Evolutionary conservation across 2,329 filamentous ascomycete genomes (phyloP).

Genomic region (Alternaria hordeiaustralica): DNA sequence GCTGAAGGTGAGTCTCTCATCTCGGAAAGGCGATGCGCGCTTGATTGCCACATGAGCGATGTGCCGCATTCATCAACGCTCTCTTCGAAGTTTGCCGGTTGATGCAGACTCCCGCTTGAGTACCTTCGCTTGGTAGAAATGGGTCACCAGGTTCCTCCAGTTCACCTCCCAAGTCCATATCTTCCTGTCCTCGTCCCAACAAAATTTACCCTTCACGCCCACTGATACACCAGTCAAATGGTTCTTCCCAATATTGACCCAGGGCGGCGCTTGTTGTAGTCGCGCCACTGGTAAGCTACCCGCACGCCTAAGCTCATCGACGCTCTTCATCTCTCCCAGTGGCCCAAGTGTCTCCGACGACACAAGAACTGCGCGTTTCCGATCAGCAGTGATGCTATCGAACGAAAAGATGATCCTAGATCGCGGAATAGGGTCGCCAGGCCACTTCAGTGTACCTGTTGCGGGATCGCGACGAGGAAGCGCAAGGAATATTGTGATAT

Average conservation of each 20-base stretch:
- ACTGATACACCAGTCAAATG: constrained; percentile 17
- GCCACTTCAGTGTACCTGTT: constrained; percentile 20
- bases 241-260: constrained; percentile 24
- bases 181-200: constrained; percentile 25
- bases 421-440: constrained; percentile 12
- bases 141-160: constrained; percentile 26
- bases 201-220: constrained; percentile 12
- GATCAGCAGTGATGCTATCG: constrained; percentile 2
- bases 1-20: constrained; percentile 1
- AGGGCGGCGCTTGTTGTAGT: constrained; percentile 21
- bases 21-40: background rate
- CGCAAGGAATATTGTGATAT: constrained; percentile 16
- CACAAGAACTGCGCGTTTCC: constrained; percentile 5
- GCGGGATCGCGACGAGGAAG: constrained; percentile 29
- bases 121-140: constrained; percentile 24
- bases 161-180: constrained; percentile 29
- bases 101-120: background rate
- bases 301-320: constrained; percentile 19
- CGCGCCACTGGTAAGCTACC: constrained; percentile 21
- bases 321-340: constrained; percentile 4
- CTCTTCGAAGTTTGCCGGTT: background rate
- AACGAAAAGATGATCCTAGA: constrained; percentile 19
- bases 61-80: background rate
- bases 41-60: background rate
- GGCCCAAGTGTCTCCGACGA: constrained; percentile 14